Percentiles rank a stretch among this genome's conserved stretches.
Evolutionary conservation across 768 basidiomycete genomes (phyloP).

Genomic region (Mycena sanguinolenta): DNA sequence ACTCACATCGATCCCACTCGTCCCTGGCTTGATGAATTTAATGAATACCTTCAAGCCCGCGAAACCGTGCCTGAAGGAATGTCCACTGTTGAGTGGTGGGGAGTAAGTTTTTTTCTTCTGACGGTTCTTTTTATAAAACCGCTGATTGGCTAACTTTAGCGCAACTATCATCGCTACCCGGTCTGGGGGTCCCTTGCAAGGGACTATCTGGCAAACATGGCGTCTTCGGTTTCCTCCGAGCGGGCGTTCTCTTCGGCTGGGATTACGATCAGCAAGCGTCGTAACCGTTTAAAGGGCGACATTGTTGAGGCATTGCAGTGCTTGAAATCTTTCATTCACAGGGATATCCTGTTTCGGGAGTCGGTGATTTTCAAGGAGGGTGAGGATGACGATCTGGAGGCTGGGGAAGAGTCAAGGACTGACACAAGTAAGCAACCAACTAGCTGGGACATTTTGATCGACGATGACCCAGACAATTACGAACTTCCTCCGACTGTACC

Average conservation of each 20-base stretch:
- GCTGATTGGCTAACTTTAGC: neutral
- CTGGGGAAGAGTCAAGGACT: slow-evolving; percentile 5
- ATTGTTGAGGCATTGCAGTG: no score
- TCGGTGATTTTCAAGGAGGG: slow-evolving; percentile 23
- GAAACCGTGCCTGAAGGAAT: no score
- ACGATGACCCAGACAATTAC: no score
- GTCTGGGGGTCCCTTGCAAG: neutral
- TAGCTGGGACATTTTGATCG: no score
- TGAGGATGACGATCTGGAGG: neutral
- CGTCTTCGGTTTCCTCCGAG: no score
- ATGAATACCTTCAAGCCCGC: no score
- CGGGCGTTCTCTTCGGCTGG: neutral
- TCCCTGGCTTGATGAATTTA: no score
- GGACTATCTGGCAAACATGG: neutral
- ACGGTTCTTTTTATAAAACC: neutral
- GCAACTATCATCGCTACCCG: neutral
- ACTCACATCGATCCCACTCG: no score
- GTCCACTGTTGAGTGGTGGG: slow-evolving; percentile 10
- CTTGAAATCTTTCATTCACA: no score
- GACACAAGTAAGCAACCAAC: neutral
- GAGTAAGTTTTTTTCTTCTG: neutral
- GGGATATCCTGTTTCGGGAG: no score
- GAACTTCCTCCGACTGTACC: no score
- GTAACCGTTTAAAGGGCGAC: slow-evolving; percentile 49
- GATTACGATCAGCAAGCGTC: slow-evolving; percentile 38